A percentile compares a stretch with the other conserved stretches of the same genome.
Conservation (phyloP, 1,284 basidiomycete species). For the Fomes fomentarius region DNA sequence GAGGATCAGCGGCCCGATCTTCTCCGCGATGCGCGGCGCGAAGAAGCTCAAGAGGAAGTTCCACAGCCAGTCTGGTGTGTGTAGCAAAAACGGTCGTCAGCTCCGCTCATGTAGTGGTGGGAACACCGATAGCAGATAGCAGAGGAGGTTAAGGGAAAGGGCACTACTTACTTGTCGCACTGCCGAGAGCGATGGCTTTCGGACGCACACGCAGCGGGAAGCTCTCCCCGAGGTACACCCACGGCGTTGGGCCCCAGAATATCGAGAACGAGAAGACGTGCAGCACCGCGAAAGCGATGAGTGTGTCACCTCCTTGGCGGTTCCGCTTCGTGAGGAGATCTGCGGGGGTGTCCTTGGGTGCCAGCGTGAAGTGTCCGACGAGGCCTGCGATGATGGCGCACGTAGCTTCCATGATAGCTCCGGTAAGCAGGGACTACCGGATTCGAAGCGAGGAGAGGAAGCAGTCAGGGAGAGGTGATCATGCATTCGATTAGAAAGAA, state of each 20-base stretch:
- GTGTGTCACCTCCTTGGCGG: constrained; percentile 60
- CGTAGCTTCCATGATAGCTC: constrained; percentile 61
- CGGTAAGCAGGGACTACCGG: constrained; percentile 63
- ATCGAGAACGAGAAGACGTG: constrained; percentile 75
- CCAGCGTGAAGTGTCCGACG: constrained; percentile 71
- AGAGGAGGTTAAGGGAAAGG: background rate
- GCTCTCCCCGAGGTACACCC: constrained; percentile 62
- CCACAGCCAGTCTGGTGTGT: constrained; percentile 59
- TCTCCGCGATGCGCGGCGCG: constrained; percentile 62
- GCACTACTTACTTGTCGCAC: constrained; percentile 53
- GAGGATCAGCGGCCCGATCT: constrained; percentile 78
- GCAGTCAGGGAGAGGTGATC: constrained; percentile 4
- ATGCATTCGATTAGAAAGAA: background rate
- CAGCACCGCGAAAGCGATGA: constrained; percentile 78
- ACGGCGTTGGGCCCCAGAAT: constrained; percentile 73
- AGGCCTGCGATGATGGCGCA: constrained; percentile 73
- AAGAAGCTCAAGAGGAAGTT: constrained; percentile 80
- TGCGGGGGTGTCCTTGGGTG: constrained; percentile 51
- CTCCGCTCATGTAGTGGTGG: no score
- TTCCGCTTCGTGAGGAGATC: constrained; percentile 55
- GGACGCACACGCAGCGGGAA: constrained; percentile 78
- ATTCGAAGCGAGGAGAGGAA: no score
- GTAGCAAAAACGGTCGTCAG: constrained; percentile 8
- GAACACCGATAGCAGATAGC: no score
- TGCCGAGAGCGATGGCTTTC: constrained; percentile 75